Conservation (phyloP, 2,329 filamentous ascomycete genomes). For the Colletotrichum sp. region DNA sequence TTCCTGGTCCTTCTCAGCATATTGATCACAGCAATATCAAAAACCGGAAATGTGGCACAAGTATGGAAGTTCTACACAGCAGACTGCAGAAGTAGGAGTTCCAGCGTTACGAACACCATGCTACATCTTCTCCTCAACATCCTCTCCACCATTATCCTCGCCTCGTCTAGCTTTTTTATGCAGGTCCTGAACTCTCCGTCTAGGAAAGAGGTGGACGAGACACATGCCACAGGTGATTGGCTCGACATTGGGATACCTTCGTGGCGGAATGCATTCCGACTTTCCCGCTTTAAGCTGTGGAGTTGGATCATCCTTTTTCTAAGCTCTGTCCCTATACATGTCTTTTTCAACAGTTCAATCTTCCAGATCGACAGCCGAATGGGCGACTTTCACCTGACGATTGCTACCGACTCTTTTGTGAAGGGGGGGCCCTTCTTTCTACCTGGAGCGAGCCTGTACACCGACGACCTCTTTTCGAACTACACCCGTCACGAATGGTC, state of each 20-base stretch:
- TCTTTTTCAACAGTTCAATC: slow-evolving; percentile 27
- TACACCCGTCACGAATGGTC: neutral
- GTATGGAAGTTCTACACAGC: neutral
- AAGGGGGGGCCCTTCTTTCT: neutral
- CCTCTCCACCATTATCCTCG: neutral
- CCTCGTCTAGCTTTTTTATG: slow-evolving; percentile 23
- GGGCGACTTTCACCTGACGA: slow-evolving; percentile 1
- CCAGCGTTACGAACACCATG: neutral
- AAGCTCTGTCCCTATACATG: slow-evolving; percentile 29
- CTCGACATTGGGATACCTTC: slow-evolving; percentile 51
- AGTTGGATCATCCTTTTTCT: slow-evolving; percentile 26
- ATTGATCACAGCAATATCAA: neutral
- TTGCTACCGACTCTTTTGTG: slow-evolving; percentile 19
- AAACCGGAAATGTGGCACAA: neutral
- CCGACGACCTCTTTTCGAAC: neutral
- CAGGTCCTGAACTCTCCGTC: slow-evolving; percentile 20
- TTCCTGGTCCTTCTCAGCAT: neutral
- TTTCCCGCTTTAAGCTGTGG: slow-evolving; percentile 23
- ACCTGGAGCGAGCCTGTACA: neutral
- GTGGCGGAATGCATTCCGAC: slow-evolving; percentile 33
- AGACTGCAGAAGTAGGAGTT: neutral
- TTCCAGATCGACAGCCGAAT: slow-evolving; percentile 15
- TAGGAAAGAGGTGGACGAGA: slow-evolving; percentile 34
- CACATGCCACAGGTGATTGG: slow-evolving; percentile 44
- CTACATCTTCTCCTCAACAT: slow-evolving; percentile 54